Base-by-base conservation (phyloP, 306 rosid genomes). In the Lotus japonicus region DNA sequence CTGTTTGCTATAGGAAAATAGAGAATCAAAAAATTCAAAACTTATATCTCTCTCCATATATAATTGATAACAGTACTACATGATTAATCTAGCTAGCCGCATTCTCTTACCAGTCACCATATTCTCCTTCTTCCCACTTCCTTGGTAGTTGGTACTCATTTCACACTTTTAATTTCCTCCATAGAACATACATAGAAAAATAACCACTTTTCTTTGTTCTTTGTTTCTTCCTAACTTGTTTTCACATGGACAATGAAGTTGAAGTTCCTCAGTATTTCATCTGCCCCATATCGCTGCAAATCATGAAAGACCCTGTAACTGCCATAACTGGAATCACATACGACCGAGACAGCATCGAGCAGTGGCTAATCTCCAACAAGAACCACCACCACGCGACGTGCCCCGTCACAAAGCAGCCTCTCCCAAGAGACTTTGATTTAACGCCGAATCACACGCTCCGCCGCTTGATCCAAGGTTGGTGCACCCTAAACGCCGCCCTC, bases 261-360 rank as follows among this genome's bases (percentile, higher is more conserved):
- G 96, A 89, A 51, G 77, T 89, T 49, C 96, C 96, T 68, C 75
- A 79, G 13, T 90, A 74, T 52, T 90, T 87, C 66, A 66, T 79
- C 2, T 90, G 96, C 65, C 96, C 95, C 2, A 85, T 90, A 7
- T 87, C 95, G 21, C 88, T 90, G 0, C 88, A 85, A 67, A 85
- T 90, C 44, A 90, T 90, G 96, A 74, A 73, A 38, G 96, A 90
- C 36, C 96, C 96, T 1, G 96, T 90, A 5, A 90, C 91, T 0
- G 80, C 82, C 21, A 58, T 78, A 50, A 82, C 96, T 6, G 96
- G 96, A n/a, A 90, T 90, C 49, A 87, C 96, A 7, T 90, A 90
- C 26, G 91, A 90, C 16, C 41, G 96, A 3, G 91, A 85, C 1
- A 84, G 79, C 85, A 90, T 90, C 4, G 96, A 90, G 52, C 83